Evolutionary conservation across 495 filamentous ascomycete species (phyloP), one percentile per base, ranked within the genome.

Genomic region (Terfezia boudieri): DNA sequence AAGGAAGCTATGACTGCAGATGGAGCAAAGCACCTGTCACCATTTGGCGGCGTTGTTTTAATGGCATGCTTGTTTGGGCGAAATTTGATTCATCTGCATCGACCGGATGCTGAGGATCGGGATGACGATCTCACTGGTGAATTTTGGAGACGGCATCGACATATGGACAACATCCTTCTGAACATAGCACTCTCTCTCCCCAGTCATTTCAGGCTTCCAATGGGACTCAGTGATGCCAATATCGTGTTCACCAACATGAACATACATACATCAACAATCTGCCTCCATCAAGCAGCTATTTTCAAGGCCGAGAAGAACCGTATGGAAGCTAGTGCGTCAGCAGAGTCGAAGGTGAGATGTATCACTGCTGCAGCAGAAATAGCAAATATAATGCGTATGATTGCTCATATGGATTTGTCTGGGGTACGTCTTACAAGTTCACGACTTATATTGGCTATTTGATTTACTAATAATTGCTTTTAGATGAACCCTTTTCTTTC

Each of bases 401-500:
- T 92, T 51, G 84, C 85, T 60, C 89, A 95, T 65, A 71, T 90
- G 53, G 92, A 99, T 63, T 67, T 95, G 50, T 76, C 81, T 22
- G 69, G 75, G 55, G 90, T 95, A 78, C 69, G 85, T 75, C 1
- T 12, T 50, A 8, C 17, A 14, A 17, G 35, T 22, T 9, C 17
- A 46, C 41, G 49, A 9, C 17, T 50, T 51, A 36, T 11, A 23
- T 32, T 11, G 50, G 55, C 6, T 43, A 23, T 53, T 20, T 20
- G 20, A 2, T 20, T 9, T 35, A 36, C 17, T 20, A n/a, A 36
- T 4, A 7, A 9, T 6, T 49, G 14, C 37, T 50, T 51, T 17
- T 62, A 96, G 90, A 84, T 94, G 79, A 94, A 94, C 59, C 89
- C 90, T 0, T 95, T 94, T 64, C 83, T 90, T 59, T 84, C 88